phyloP scores from a whole-genome alignment of 331 rosid genomes.

The Malus hybrid region DNA sequence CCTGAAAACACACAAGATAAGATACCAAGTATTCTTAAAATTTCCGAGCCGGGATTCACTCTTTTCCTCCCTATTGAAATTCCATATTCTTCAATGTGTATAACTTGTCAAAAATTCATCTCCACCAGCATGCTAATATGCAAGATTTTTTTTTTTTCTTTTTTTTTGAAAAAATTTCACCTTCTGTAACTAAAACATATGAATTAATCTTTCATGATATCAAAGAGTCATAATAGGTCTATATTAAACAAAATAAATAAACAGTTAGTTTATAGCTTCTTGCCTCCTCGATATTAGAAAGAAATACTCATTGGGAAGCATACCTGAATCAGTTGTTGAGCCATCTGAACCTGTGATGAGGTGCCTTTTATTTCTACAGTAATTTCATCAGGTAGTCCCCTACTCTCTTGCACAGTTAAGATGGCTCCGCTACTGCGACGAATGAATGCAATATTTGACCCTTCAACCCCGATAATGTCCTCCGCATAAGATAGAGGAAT shows the following conservation, averaged over 20 bases:
- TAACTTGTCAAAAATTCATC: background rate
- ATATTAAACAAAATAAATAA: background rate
- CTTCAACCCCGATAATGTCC: slow-evolving; percentile 87
- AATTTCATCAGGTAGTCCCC: slow-evolving; percentile 78
- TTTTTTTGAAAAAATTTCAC: background rate
- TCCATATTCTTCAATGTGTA: background rate
- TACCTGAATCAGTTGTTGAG: slow-evolving; percentile 92
- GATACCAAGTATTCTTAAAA: background rate
- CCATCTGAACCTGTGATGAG: slow-evolving; percentile 75
- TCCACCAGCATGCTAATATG: no score
- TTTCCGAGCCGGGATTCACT: background rate
- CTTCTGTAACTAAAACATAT: background rate
- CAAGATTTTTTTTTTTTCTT: no score
- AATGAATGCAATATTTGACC: slow-evolving; percentile 74
- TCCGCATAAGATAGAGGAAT: slow-evolving; percentile 88
- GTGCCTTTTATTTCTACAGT: slow-evolving; percentile 88
- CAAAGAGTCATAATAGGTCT: background rate
- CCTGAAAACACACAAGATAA: slow-evolving; percentile 33
- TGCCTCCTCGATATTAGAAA: background rate
- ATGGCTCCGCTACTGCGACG: slow-evolving; percentile 88
- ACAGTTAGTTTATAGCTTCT: background rate
- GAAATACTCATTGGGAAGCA: background rate
- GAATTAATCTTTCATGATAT: background rate
- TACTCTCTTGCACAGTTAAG: slow-evolving; percentile 79
- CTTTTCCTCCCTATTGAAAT: background rate